phyloP scores from a whole-genome alignment of 805 yeast genomes.

The Spathaspora arborariae region DNA sequence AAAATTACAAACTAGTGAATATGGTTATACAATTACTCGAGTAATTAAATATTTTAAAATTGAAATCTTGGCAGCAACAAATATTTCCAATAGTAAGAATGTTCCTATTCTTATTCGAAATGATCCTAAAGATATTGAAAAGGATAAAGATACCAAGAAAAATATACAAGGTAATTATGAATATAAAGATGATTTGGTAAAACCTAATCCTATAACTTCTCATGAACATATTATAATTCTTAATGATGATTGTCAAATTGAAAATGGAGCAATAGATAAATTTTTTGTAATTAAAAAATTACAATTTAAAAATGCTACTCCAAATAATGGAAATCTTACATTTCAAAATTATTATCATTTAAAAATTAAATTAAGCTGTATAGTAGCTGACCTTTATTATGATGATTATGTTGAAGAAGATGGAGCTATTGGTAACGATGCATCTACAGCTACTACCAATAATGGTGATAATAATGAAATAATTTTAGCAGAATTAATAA shows the following conservation, averaged over 20 bases:
- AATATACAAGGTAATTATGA: slow-evolving; percentile 4
- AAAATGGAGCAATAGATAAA: slow-evolving; percentile 22
- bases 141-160: slow-evolving; percentile 11
- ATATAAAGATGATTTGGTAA: slow-evolving; percentile 12
- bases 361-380: slow-evolving; percentile 29
- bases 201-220: slow-evolving; percentile 15
- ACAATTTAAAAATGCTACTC: slow-evolving; percentile 50
- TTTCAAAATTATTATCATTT: slow-evolving; percentile 46
- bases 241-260: slow-evolving; percentile 19
- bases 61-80: slow-evolving; percentile 34
- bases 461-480: slow-evolving; percentile 27
- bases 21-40: slow-evolving; percentile 33
- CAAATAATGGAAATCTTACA: slow-evolving; percentile 45
- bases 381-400: slow-evolving; percentile 35
- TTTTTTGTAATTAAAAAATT: slow-evolving; percentile 36
- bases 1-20: slow-evolving; percentile 31
- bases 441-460: slow-evolving; percentile 1
- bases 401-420: slow-evolving; percentile 30
- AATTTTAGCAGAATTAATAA: slow-evolving; percentile 24
- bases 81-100: slow-evolving; percentile 22
- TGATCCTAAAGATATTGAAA: slow-evolving; percentile 14
- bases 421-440: slow-evolving; percentile 6
- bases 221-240: slow-evolving; percentile 24
- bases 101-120: slow-evolving; percentile 28
- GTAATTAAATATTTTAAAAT: slow-evolving; percentile 36